phyloP scores from a whole-genome alignment of 2,329 filamentous ascomycete species.

The Pestalotiopsis sp. region DNA sequence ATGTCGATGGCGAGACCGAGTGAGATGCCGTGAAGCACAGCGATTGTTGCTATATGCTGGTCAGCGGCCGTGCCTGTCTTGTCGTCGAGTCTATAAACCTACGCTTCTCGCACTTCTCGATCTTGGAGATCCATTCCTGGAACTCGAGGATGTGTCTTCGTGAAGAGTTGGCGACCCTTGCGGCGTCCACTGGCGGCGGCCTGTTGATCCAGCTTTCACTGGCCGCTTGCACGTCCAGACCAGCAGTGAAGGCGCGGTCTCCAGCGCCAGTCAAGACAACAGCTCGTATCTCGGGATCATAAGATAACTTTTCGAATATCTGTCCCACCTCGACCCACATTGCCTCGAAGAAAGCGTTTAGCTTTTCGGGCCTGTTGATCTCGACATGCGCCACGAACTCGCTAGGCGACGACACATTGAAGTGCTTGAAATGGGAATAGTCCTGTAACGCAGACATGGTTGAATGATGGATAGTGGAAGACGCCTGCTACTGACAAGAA shows the following conservation, averaged over 20 bases:
- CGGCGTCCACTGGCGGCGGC: conserved; percentile 50
- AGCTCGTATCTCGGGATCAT: conserved; percentile 70
- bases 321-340: conserved; percentile 83
- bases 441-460: conserved; percentile 24
- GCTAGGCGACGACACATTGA: conserved; percentile 70
- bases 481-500: background rate
- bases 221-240: conserved; percentile 78
- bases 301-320: conserved; percentile 72
- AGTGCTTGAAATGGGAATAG: conserved; percentile 60
- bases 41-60: conserved; percentile 67
- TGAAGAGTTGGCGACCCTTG: conserved; percentile 61
- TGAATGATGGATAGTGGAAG: background rate
- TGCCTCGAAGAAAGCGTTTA: conserved; percentile 82
- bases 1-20: conserved; percentile 80
- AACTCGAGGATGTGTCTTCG: conserved; percentile 75
- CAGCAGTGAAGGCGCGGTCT: conserved; percentile 80
- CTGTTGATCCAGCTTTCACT: conserved; percentile 49
- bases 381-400: conserved; percentile 85
- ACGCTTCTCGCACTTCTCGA: conserved; percentile 91
- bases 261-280: conserved; percentile 81
- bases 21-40: conserved; percentile 75
- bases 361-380: conserved; percentile 82
- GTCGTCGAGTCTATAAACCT: conserved; percentile 28
- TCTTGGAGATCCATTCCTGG: conserved; percentile 71
- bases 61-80: background rate